phyloP scores from a whole-genome alignment of 768 basidiomycete species.

The Hypsizygus marmoreus region DNA sequence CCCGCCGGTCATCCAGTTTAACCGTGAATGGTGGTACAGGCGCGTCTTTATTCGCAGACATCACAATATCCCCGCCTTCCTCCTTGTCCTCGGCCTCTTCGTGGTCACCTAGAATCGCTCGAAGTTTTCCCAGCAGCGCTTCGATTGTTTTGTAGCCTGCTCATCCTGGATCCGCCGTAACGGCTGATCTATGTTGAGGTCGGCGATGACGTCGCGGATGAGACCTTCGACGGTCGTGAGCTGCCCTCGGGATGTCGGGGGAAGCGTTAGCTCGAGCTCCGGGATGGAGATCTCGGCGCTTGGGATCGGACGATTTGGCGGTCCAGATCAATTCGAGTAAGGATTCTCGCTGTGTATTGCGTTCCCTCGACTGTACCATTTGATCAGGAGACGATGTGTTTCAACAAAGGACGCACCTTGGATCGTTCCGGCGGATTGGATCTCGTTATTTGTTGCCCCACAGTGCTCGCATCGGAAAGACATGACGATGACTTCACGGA shows the following conservation, averaged over 20 bases:
- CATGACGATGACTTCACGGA: conserved; percentile 93
- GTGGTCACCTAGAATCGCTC: conserved; percentile 62
- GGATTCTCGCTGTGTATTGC: conserved; percentile 78
- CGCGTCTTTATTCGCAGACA: conserved; percentile 40
- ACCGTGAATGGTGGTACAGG: conserved; percentile 79
- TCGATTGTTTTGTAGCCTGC: conserved; percentile 75
- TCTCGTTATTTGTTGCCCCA: conserved; percentile 87
- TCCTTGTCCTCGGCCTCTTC: conserved; percentile 57
- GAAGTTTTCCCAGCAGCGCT: conserved; percentile 65
- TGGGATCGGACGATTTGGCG: conserved; percentile 92
- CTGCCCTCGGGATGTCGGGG: conserved; percentile 79
- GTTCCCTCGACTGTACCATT: conserved; percentile 73
- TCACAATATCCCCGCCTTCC: conserved; percentile 31
- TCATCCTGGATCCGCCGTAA: conserved; percentile 77
- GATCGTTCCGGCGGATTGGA: conserved; percentile 86
- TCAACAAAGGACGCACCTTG: conserved; percentile 58
- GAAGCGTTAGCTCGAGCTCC: conserved; percentile 90
- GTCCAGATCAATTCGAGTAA: conserved; percentile 76
- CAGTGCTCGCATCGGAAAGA: conserved; percentile 97
- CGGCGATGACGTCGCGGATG: conserved; percentile 76
- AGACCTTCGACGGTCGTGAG: conserved; percentile 97
- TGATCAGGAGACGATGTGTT: background rate
- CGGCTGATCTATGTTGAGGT: conserved; percentile 82
- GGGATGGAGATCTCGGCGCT: conserved; percentile 82
- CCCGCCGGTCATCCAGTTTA: conserved; percentile 91